Conservation (phyloP, 169 alveolate genomes). For the Cryptosporidium baileyi region DNA sequence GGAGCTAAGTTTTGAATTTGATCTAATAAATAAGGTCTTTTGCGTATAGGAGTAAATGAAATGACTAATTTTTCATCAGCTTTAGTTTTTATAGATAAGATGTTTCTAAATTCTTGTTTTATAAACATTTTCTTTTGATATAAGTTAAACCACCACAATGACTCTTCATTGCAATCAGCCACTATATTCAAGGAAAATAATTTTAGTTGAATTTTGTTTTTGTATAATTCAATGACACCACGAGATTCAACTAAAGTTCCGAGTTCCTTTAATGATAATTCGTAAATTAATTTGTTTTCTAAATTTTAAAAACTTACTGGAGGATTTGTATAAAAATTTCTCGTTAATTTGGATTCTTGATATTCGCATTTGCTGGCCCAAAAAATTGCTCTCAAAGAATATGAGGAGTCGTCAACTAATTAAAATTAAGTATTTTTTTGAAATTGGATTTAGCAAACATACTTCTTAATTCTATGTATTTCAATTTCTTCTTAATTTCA, state of each 20-base stretch:
- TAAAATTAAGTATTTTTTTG: not conserved
- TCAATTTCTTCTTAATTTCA: constrained; percentile 15
- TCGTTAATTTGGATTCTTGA: not conserved
- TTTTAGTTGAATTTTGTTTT: constrained; percentile 37
- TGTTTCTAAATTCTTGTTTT: not conserved
- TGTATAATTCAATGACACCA: constrained; percentile 35
- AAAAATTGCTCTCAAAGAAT: constrained; percentile 19
- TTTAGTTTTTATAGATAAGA: not conserved
- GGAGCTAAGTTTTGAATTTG: not conserved
- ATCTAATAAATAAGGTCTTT: not conserved
- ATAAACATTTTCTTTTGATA: not conserved
- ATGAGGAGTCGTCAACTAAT: constrained; percentile 64
- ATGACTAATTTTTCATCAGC: not conserved
- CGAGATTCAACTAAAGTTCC: constrained; percentile 50
- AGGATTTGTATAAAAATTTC: constrained; percentile 9
- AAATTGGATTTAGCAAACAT: not conserved
- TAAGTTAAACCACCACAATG: constrained; percentile 52
- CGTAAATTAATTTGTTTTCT: not conserved
- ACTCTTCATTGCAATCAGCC: constrained; percentile 4
- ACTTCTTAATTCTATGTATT: constrained; percentile 43
- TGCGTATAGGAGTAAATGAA: too few species aligned
- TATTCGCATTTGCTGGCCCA: constrained; percentile 22
- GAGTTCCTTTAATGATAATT: not conserved
- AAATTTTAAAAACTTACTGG: constrained; percentile 10
- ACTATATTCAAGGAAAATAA: not conserved